A percentile compares a stretch with the other conserved stretches of the same genome.
Conservation (phyloP, 164 flowering plant genomes). For the Sextonia rubra region DNA sequence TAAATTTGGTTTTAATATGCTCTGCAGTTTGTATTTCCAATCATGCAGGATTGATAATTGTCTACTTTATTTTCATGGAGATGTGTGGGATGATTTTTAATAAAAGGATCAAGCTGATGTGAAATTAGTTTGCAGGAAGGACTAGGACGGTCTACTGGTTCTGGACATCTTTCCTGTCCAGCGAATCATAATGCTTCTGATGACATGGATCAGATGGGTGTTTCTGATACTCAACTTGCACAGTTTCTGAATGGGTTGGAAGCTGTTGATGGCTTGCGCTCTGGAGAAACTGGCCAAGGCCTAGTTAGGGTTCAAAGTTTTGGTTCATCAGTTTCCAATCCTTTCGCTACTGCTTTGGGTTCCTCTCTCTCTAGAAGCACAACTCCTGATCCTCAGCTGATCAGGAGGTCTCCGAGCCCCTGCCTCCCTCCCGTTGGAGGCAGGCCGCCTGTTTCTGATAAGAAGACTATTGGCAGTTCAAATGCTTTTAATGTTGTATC, state of each 20-base stretch:
- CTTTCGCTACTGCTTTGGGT: slow-evolving; percentile 45
- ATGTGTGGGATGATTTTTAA: not conserved
- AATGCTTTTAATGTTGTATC: slow-evolving; percentile 35
- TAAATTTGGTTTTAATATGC: not conserved
- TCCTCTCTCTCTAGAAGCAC: slow-evolving; percentile 56
- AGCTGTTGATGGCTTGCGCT: slow-evolving; percentile 30
- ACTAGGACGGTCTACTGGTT: slow-evolving; percentile 36
- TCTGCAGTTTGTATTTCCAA: not conserved
- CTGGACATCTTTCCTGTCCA: slow-evolving; percentile 47
- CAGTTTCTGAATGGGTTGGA: slow-evolving; percentile 31
- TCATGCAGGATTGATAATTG: not conserved
- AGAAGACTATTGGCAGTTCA: slow-evolving; percentile 28
- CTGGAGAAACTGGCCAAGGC: slow-evolving; percentile 29
- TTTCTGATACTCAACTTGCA: slow-evolving; percentile 22
- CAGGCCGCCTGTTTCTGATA: slow-evolving; percentile 33
- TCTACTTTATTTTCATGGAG: not conserved
- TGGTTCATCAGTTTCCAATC: slow-evolving; percentile 35
- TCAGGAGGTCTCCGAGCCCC: slow-evolving; percentile 38
- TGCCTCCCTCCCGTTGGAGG: slow-evolving; percentile 53
- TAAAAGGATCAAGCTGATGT: not conserved
- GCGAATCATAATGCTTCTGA: slow-evolving; percentile 47
- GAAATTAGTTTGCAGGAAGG: slow-evolving; percentile 57
- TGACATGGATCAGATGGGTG: slow-evolving; percentile 28
- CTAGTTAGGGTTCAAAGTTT: slow-evolving; percentile 35
- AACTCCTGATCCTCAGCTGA: slow-evolving; percentile 56